Percentiles rank a stretch among this genome's conserved stretches.
phyloP scores from a whole-genome alignment of 2,329 filamentous ascomycete genomes.

The Fusarium dlaminii region DNA sequence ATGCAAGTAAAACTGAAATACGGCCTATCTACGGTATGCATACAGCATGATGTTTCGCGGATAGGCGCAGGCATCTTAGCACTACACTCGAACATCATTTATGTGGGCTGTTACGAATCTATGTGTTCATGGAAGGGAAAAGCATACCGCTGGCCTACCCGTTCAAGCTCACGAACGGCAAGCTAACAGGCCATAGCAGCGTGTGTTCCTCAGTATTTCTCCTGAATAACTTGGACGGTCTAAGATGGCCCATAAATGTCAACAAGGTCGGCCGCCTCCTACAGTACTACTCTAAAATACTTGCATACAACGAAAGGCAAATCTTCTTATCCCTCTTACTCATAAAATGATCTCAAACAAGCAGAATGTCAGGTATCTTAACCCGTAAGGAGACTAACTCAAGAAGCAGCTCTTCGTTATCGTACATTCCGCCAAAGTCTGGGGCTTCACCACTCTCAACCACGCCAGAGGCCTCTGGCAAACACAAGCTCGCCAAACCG shows the following conservation, averaged over 20 bases:
- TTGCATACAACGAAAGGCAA: neutral
- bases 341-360: accelerated
- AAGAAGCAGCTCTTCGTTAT: neutral
- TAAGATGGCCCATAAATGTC: neutral
- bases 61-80: neutral
- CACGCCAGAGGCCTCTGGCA: neutral
- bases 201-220: neutral
- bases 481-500: neutral
- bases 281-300: neutral
- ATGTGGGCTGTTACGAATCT: neutral
- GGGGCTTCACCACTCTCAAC: neutral
- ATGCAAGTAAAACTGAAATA: neutral
- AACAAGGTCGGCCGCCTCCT: accelerated
- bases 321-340: neutral
- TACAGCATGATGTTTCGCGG: accelerated
- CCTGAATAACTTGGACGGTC: accelerated
- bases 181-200: accelerated
- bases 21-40: neutral
- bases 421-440: neutral
- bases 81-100: neutral
- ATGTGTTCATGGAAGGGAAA: neutral
- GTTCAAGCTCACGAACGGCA: neutral
- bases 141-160: too few relatives aligned
- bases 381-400: too few relatives aligned
- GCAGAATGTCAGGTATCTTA: neutral